These are phyloP conservation scores for Metrosideros polymorpha DNA, from an alignment of 441 rosid species.

Conservation along the genomic window DNA sequence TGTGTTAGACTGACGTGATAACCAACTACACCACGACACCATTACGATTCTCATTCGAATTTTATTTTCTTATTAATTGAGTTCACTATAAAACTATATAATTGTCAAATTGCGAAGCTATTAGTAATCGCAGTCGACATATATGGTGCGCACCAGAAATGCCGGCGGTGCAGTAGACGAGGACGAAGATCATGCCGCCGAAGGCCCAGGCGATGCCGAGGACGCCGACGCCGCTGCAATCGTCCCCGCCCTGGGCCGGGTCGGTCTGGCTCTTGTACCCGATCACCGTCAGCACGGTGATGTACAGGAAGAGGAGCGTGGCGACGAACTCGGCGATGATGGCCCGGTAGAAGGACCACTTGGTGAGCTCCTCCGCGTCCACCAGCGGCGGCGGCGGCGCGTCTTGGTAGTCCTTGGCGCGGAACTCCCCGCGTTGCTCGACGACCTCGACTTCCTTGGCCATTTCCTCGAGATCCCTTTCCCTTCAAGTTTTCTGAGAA, in stretches of 20 bases:
- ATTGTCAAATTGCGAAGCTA: background rate
- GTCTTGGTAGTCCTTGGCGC: constrained; percentile 41
- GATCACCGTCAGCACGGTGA: constrained; percentile 51
- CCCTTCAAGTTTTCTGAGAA: background rate
- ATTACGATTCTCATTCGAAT: rapidly evolving
- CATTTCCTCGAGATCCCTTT: constrained; percentile 8
- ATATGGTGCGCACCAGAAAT: background rate
- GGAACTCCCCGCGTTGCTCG: constrained; percentile 10
- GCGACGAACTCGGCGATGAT: constrained; percentile 51
- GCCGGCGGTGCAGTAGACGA: background rate
- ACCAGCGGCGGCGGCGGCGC: constrained; percentile 41
- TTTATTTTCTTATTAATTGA: rapidly evolving
- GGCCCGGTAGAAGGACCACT: constrained; percentile 55
- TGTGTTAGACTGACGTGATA: constrained; percentile 99
- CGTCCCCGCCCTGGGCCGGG: constrained; percentile 4
- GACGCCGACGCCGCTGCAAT: constrained; percentile 47
- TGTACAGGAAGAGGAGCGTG: constrained; percentile 43
- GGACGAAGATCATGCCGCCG: constrained; percentile 55
- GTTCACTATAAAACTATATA: background rate
- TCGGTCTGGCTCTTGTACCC: constrained; percentile 48
- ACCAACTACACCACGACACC: constrained; percentile 98
- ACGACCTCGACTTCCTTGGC: constrained; percentile 43
- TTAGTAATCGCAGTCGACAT: background rate
- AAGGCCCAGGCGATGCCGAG: constrained; percentile 62
- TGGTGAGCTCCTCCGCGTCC: constrained; percentile 29